Evolutionary conservation across 1,139 yeast species (phyloP).

Genomic region (Suhomyces chickasaworum): DNA sequence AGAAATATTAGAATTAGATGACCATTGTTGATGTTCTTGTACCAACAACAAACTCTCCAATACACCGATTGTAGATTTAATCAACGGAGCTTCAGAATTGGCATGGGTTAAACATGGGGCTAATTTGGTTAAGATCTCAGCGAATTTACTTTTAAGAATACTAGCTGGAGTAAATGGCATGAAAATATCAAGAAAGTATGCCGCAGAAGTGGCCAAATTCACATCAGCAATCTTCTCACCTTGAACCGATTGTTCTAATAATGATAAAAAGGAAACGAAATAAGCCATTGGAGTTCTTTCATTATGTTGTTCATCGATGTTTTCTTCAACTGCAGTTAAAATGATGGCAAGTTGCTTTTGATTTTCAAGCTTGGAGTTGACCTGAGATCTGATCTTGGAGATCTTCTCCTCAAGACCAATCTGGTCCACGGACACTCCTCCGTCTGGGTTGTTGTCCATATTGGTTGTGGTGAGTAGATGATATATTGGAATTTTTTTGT

Average conservation of each 20-base stretch:
- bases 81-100: constrained; percentile 79
- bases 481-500: constrained; percentile 6
- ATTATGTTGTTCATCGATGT: constrained; percentile 70
- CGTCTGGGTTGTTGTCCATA: constrained; percentile 18
- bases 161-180: constrained; percentile 73
- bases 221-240: constrained; percentile 58
- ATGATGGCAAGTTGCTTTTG: constrained; percentile 77
- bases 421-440: constrained; percentile 27
- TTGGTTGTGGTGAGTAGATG: constrained; percentile 3
- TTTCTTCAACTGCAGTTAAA: constrained; percentile 87
- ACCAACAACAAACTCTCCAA: constrained; percentile 77
- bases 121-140: constrained; percentile 73
- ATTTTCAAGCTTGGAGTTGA: constrained; percentile 74
- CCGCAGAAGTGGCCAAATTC: constrained; percentile 70
- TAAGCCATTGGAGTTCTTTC: constrained; percentile 69
- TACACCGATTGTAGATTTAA: constrained; percentile 83
- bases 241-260: constrained; percentile 72
- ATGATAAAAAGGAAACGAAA: constrained; percentile 78
- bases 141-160: constrained; percentile 69
- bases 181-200: constrained; percentile 79
- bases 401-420: constrained; percentile 68
- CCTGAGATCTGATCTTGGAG: constrained; percentile 68
- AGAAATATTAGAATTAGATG: constrained; percentile 53
- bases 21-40: constrained; percentile 83
- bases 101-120: constrained; percentile 78